Base-by-base conservation (phyloP, 164 flowering plant genomes). In the Macadamia tetraphylla region DNA sequence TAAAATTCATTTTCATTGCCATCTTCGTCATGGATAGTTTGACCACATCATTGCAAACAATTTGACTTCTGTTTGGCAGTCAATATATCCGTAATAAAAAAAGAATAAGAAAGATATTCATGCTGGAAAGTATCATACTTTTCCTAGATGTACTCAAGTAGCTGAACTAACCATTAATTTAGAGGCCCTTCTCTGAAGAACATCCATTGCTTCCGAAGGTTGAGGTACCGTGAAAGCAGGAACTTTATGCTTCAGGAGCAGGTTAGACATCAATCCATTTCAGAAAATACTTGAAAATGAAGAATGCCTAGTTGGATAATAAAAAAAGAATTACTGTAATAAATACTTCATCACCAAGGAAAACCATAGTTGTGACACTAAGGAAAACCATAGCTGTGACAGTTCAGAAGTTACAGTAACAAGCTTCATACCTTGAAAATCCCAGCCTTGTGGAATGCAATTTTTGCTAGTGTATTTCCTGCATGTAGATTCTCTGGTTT, bases 381-480 rank as follows among this genome's bases (percentile, higher is more conserved):
- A n/a, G n/a, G n/a, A 44, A 58, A 29, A 62, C 30, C 44, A 63
- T 13, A 31, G 60, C 49, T n/a, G 6, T 61, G 30, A 14, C 23
- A 58, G 69, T 40, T 35, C 64, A 58, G n/a, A 51, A 1, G 61
- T 58, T 6, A 53, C 29, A 12, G 6, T 35, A 4, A 65, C 35
- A 42, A 58, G 63, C 0, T 63, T 12, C 60, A 32, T 80, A 91
- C 98, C 98, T 93, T 93, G 65, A 93, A 85, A 60, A 93, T 93
- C 69, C 98, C 98, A 70, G 98, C 98, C 73, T 93, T 93, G 72
- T 91, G 89, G 8, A 80, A 79, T 56, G 98, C 96, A 73, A 93
- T 93, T 69, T 81, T 8, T 61, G 75, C 85, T 52, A 93, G 82
- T n/a, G 94, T 91, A 72, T 88, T 75, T 76, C 98, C 98, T 93